Percentiles rank a stretch among this genome's conserved stretches.
These are phyloP conservation scores for Neofusicoccum kwambonambiense DNA, from an alignment of 2,329 filamentous ascomycete species.

Conservation along the genomic window DNA sequence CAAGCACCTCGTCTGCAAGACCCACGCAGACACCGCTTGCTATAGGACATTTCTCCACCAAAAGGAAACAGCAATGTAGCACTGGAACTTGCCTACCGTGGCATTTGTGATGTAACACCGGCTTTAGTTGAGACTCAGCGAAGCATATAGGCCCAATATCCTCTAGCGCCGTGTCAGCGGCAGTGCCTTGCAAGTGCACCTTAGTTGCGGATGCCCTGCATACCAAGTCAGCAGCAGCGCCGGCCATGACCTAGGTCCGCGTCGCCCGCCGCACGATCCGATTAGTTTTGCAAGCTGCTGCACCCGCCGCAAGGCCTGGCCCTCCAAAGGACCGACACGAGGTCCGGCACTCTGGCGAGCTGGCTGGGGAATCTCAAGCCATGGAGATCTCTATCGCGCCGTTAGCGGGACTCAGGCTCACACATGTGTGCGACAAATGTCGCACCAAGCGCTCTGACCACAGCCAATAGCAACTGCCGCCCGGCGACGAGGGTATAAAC, in stretches of 20 bases:
- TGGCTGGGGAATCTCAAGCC: background rate
- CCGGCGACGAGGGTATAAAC: slow-evolving; percentile 10
- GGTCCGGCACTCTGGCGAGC: background rate
- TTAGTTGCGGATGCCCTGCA: slow-evolving; percentile 13
- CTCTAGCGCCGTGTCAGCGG: slow-evolving; percentile 15
- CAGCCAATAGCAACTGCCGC: slow-evolving; percentile 11
- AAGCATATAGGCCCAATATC: slow-evolving; percentile 15
- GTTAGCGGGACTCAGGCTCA: slow-evolving; percentile 2
- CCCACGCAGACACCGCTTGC: background rate
- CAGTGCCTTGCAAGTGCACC: slow-evolving; percentile 12
- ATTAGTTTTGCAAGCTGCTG: slow-evolving; percentile 1
- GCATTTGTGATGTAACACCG: slow-evolving; percentile 10
- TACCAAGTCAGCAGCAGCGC: slow-evolving; percentile 10
- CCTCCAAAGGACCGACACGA: background rate
- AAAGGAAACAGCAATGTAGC: slow-evolving; percentile 4
- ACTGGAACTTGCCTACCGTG: slow-evolving; percentile 8
- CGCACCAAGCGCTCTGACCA: slow-evolving; percentile 13
- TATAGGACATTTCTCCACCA: background rate
- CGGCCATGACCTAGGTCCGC: slow-evolving; percentile 4
- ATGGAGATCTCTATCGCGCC: background rate
- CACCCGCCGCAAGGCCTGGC: background rate
- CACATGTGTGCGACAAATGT: slow-evolving; percentile 9
- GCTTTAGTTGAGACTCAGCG: slow-evolving; percentile 7
- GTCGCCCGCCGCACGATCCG: slow-evolving; percentile 7
- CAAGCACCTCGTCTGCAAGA: slow-evolving; percentile 4